phyloP scores from a whole-genome alignment of 257 asterid species.

The Lithospermum erythrorhizon region DNA sequence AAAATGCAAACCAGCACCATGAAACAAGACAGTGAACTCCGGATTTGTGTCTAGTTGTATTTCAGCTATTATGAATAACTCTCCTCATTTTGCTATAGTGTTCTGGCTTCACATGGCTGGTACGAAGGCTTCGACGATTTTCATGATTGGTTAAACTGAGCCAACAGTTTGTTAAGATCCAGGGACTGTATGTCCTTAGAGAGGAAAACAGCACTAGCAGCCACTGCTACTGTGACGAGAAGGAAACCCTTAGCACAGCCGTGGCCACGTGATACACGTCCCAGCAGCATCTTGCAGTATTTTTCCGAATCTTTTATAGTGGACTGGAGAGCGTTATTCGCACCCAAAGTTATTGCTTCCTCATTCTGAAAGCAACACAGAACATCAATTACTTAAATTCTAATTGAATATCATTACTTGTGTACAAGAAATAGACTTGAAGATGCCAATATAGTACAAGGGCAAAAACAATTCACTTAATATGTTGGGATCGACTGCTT shows the following conservation, averaged over 20 bases:
- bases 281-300: conserved; percentile 14
- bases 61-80: neutral
- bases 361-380: conserved; percentile 14
- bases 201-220: conserved; percentile 12
- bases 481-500: too few relatives aligned
- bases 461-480: neutral
- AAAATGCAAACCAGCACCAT: neutral
- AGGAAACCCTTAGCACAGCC: conserved; percentile 13
- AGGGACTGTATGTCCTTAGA: conserved; percentile 16
- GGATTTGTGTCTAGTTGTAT: too few relatives aligned
- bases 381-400: neutral
- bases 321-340: conserved; percentile 3
- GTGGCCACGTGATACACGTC: conserved; percentile 16
- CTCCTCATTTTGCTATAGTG: neutral
- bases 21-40: neutral
- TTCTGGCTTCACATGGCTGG: neutral
- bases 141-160: conserved; percentile 18
- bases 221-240: conserved; percentile 10
- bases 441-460: neutral
- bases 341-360: conserved; percentile 8
- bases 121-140: neutral
- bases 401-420: neutral
- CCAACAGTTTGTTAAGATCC: conserved; percentile 20
- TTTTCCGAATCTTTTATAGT: conserved; percentile 17
- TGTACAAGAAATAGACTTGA: neutral